Evolutionary conservation across 2,329 filamentous ascomycete species (phyloP), one percentile per base, ranked within the genome.

Genomic region (Chalaropsis thielavioides): DNA sequence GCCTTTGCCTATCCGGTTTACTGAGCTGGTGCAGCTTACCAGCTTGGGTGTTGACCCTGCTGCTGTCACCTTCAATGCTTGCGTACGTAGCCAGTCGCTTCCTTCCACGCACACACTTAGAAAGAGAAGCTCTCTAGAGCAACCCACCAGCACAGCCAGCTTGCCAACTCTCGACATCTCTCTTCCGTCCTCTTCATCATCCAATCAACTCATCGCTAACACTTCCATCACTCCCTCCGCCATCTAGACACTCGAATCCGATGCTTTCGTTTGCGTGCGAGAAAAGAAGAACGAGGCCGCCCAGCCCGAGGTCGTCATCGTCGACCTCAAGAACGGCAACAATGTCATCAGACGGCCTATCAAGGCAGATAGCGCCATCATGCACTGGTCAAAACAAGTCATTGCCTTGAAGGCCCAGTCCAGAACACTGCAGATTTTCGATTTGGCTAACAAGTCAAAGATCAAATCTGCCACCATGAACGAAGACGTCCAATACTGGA

Each of bases 351-450:
- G 89, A 72, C 85, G 92, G 74, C 90, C 92, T 61, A 99, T 99
- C 81, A 97, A 96, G 81, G 94, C 94, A 73, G 94, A 99, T 79
- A 97, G 92, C 84, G 94, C 95, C 72, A 96, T 99, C 75, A 97
- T 99, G 94, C 94, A 99, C 83, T 96, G 90, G 90, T 87, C 83
- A 71, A 89, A 88, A 75, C 90, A 96, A 76, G 90, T 99, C 75
- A 97, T 99, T 73, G 94, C 95, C 68, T 83, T 99, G 70, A 96
- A 95, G 79, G 92, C 94, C 61, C 90, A 96, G 76, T 88, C 88
- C 69, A 84, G 91, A 74, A 99, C 94, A 70, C 83, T 99, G 68
- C 95, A 99, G 79, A 95, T 99, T 75, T 99, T 99, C 77, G 92
- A 99, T 75, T 83, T 99, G 67, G 86, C 85, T 71, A 84, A 87